Percentiles rank a stretch among this genome's conserved stretches.
Evolutionary conservation across 169 alveolate genomes (phyloP).

Genomic region (Eimeria tenella): DNA sequence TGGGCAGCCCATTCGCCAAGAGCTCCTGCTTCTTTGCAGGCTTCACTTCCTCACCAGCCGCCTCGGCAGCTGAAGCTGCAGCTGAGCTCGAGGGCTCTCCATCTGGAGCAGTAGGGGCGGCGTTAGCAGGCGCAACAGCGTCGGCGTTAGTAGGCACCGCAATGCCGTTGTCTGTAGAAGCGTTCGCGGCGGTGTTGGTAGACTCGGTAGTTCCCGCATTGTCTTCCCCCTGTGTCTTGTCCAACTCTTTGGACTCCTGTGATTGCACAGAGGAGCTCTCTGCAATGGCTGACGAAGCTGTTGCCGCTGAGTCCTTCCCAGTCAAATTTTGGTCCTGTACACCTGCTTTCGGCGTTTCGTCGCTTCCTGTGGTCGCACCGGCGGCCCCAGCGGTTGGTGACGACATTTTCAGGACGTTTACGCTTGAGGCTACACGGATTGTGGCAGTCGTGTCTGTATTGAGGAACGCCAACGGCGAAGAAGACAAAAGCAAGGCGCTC

Average conservation of each 20-base stretch:
- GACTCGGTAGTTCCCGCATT: too few relatives aligned
- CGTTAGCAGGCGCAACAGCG: too few relatives aligned
- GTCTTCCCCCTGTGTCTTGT: background rate
- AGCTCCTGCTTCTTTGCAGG: background rate
- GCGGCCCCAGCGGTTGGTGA: background rate
- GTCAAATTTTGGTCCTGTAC: background rate
- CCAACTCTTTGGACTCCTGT: background rate
- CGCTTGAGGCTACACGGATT: background rate
- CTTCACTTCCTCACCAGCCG: background rate
- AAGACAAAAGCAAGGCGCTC: too few relatives aligned
- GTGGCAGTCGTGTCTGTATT: too few relatives aligned
- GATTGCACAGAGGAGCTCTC: background rate
- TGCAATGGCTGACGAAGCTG: background rate
- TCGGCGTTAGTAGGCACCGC: background rate
- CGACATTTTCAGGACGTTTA: background rate
- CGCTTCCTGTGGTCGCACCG: background rate
- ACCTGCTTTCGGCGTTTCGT: background rate
- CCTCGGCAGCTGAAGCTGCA: background rate
- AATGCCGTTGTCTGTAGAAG: background rate
- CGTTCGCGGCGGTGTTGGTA: background rate
- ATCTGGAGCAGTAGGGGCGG: background rate
- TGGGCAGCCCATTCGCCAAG: conserved; percentile 10
- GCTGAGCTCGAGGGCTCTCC: background rate
- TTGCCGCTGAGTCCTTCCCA: background rate
- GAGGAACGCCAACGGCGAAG: too few relatives aligned